These are phyloP conservation scores for Stachybotrys chlorohalonatus DNA, from an alignment of 2,329 filamentous ascomycete genomes.

Conservation along the genomic window DNA sequence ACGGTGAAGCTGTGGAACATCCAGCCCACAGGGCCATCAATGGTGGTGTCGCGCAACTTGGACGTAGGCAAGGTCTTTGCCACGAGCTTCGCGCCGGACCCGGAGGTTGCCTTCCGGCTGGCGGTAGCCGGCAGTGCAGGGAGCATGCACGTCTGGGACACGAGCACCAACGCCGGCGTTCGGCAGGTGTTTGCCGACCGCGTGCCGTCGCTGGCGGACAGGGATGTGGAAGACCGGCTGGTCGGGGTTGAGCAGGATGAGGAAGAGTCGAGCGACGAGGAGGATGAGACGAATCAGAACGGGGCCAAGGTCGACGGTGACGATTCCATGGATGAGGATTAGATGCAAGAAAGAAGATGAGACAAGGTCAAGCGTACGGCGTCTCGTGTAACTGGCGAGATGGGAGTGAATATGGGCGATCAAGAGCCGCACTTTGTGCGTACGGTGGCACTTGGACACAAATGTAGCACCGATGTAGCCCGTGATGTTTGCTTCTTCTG, in stretches of 20 bases:
- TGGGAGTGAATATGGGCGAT: not conserved
- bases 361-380: not conserved
- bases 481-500: not conserved
- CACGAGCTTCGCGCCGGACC: slow-evolving; percentile 79
- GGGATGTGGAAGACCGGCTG: slow-evolving; percentile 63
- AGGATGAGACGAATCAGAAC: slow-evolving; percentile 27
- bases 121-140: slow-evolving; percentile 94
- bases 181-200: slow-evolving; percentile 70
- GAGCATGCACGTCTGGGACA: slow-evolving; percentile 90
- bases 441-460: not conserved
- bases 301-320: slow-evolving; percentile 43
- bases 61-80: slow-evolving; percentile 95
- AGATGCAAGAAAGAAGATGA: slow-evolving; percentile 7
- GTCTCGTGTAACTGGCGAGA: not conserved
- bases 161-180: slow-evolving; percentile 82
- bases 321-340: slow-evolving; percentile 49
- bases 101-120: slow-evolving; percentile 83
- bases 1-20: slow-evolving; percentile 97
- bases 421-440: not conserved
- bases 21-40: slow-evolving; percentile 66
- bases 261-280: slow-evolving; percentile 52
- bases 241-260: slow-evolving; percentile 63
- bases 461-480: not conserved
- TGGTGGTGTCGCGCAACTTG: slow-evolving; percentile 86
- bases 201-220: slow-evolving; percentile 45